Conservation (phyloP, 257 asterid species). For the Rauvolfia tetraphylla region DNA sequence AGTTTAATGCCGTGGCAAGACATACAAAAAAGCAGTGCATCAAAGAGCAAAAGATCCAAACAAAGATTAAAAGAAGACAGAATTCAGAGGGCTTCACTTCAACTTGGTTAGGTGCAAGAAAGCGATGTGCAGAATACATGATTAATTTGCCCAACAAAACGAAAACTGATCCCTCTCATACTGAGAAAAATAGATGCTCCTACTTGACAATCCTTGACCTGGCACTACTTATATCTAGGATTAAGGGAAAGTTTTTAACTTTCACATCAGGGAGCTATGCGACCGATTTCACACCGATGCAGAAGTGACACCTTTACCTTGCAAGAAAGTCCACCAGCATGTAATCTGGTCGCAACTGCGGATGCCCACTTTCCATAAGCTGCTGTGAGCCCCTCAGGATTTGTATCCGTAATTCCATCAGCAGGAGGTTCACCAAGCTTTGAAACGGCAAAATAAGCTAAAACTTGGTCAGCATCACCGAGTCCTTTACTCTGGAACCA, state of each 20-base stretch:
- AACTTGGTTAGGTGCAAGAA: too few species aligned
- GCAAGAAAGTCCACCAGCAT: constrained; percentile 85
- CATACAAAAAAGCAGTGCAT: too few species aligned
- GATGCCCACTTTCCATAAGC: constrained; percentile 96
- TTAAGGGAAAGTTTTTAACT: too few species aligned
- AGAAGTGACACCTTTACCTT: constrained; percentile 46
- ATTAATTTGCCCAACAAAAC: background rate
- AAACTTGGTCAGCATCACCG: constrained; percentile 80
- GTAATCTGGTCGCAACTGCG: constrained; percentile 76
- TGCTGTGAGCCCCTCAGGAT: constrained; percentile 94
- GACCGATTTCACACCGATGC: background rate
- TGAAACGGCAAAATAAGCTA: constrained; percentile 93
- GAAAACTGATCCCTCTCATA: background rate
- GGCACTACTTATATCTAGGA: background rate
- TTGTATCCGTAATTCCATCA: constrained; percentile 90
- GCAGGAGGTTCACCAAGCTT: constrained; percentile 89
- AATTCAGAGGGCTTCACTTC: too few species aligned
- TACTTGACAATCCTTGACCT: background rate
- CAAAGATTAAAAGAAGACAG: too few species aligned
- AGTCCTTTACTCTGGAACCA: constrained; percentile 88
- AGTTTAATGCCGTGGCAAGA: too few species aligned
- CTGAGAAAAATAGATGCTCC: background rate
- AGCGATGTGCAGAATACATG: too few species aligned
- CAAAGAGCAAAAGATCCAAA: too few species aligned
- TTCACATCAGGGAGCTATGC: background rate